Conservation (phyloP, 805 yeast genomes). For the Wickerhamiella siamensis region DNA sequence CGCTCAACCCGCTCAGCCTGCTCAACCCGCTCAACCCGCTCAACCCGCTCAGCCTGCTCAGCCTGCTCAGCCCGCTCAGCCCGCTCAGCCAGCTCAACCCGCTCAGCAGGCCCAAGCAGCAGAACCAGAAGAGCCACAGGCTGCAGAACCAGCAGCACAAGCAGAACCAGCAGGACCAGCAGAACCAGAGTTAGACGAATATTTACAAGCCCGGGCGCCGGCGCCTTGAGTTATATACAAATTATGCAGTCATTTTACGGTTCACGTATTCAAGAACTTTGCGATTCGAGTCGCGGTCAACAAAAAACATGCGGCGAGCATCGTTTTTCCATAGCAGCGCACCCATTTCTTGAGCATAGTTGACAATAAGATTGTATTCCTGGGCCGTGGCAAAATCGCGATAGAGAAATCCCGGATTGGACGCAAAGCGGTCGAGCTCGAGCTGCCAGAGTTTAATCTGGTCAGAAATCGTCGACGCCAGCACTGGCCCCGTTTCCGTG, state of each 20-base stretch:
- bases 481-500: conserved; percentile 37
- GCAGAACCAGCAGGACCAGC: background rate
- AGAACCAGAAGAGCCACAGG: too few relatives aligned
- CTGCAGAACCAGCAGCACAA: background rate
- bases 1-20: background rate
- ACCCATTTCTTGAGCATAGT: conserved; percentile 83
- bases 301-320: conserved; percentile 58
- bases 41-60: background rate
- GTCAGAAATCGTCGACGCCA: conserved; percentile 95
- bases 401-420: conserved; percentile 75
- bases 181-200: background rate
- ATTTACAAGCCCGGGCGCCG: background rate
- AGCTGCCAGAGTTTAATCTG: conserved; percentile 94
- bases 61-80: background rate
- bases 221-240: background rate
- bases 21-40: background rate
- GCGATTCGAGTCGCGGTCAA: conserved; percentile 69
- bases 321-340: conserved; percentile 80
- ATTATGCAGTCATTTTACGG: conserved; percentile 26
- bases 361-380: conserved; percentile 58
- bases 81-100: background rate
- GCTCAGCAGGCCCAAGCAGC: too few relatives aligned
- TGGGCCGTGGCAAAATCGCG: conserved; percentile 66
- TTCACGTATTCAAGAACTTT: conserved; percentile 89
- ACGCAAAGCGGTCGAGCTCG: conserved; percentile 81